Evolutionary conservation across 2,329 filamentous ascomycete species (phyloP).

Genomic region (Paecilomyces sp.): DNA sequence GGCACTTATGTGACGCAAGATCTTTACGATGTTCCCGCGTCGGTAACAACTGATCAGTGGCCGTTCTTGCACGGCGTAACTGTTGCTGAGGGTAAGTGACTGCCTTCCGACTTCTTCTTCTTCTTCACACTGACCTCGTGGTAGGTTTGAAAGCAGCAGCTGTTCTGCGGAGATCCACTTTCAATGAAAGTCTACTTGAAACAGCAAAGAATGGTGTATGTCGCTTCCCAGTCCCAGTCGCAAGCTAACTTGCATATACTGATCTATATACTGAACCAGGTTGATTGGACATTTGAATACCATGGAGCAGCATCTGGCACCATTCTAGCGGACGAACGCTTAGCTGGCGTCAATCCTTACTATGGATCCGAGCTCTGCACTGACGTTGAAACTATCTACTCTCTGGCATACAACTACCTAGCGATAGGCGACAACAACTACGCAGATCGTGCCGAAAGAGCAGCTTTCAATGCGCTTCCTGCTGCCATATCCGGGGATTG

Average conservation of each 20-base stretch:
- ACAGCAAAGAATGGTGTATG: constrained; percentile 31
- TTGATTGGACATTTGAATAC: constrained; percentile 43
- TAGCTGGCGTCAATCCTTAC: constrained; percentile 38
- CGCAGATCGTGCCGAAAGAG: constrained; percentile 46
- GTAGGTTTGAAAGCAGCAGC: constrained; percentile 40
- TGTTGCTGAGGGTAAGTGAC: constrained; percentile 25
- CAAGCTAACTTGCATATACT: background rate
- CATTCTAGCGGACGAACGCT: constrained; percentile 45
- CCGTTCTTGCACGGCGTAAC: constrained; percentile 43
- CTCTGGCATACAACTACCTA: constrained; percentile 45
- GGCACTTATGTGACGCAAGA: constrained; percentile 30
- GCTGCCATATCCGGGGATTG: constrained; percentile 45
- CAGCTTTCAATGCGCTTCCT: constrained; percentile 51
- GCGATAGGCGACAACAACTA: constrained; percentile 39
- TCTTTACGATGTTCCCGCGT: constrained; percentile 22
- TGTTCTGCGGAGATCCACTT: constrained; percentile 39
- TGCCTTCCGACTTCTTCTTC: background rate
- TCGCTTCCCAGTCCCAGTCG: too few relatives aligned
- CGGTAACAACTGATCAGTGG: constrained; percentile 25
- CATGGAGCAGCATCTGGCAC: constrained; percentile 43
- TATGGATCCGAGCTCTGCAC: constrained; percentile 46
- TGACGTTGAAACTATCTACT: constrained; percentile 47
- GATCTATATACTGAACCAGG: background rate
- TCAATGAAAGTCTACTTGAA: constrained; percentile 35
- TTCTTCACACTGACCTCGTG: background rate